Base-by-base conservation (phyloP, 2,329 filamentous ascomycete genomes). In the Fusarium brevicatenulatum region DNA sequence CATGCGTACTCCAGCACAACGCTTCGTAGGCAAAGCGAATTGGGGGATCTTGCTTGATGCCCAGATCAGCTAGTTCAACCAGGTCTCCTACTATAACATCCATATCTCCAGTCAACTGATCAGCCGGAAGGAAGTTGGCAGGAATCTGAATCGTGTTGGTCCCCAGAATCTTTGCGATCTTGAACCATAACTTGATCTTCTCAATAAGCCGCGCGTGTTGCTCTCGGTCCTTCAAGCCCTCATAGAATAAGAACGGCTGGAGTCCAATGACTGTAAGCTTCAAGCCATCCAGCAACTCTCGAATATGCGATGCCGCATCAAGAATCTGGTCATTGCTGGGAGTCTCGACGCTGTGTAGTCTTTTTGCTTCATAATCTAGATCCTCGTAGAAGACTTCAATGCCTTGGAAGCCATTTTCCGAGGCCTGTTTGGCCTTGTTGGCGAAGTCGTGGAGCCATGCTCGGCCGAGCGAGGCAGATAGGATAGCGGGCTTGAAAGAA, bases 301-400 rank as follows among this genome's bases (percentile, higher is more conserved):
- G 23, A 2, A 67, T 46, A 19, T 28, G 19, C 8, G 62, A 60
- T n/a, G 64, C 39, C 0, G 64, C 62, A 7, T 4, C n/a, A 0
- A 67, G 23, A 15, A 66, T 60, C 4, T 67, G 52, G 1, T 53
- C 62, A 3, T 47, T 21, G 9, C 32, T 66, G 0, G 53, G 64
- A 7, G 44, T 11, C 25, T 52, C 39, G 4, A 42, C 40, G 23
- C 39, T 25, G 7, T 66, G 21, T 1, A 67, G 21, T 7, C 44
- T 40, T 6, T 60, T 67, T 12, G 64, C 62, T 2, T 67, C 64
- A 19, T 66, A 67, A 21, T 67, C 64, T 2, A 67, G 34, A 37
- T 67, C 64, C 5, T 67, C 64, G 1, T 67, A 67, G 5, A 67
- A 67, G 13, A 67, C 23, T 16, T 67, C 64, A 11, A 67, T 67